Conservation (phyloP, 495 filamentous ascomycete species). For the Aspergillus mulundensis region DNA sequence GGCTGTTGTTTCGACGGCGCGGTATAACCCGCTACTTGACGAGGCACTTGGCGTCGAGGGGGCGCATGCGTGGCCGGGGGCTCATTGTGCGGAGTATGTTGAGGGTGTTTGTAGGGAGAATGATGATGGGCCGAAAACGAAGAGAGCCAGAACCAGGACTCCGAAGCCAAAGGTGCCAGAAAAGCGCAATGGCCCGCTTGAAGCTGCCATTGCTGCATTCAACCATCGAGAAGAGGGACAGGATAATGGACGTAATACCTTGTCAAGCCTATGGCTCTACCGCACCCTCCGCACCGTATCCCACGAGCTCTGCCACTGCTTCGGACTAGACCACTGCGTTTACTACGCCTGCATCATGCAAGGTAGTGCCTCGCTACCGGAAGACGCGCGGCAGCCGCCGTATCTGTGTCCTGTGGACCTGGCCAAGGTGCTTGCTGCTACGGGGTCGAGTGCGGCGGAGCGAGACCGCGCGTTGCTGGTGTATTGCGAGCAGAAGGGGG, state of each 20-base stretch:
- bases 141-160: neutral
- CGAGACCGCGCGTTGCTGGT: conserved; percentile 40
- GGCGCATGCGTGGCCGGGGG: conserved; percentile 59
- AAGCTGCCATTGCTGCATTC: neutral
- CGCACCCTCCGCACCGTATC: conserved; percentile 53
- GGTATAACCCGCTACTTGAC: conserved; percentile 58
- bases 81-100: conserved; percentile 54
- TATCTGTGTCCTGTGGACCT: conserved; percentile 63
- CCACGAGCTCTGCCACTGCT: conserved; percentile 66
- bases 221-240: neutral
- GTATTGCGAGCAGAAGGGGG: conserved; percentile 35
- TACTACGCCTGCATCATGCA: conserved; percentile 73
- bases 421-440: conserved; percentile 49
- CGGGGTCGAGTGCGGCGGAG: conserved; percentile 18
- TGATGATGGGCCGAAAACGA: neutral
- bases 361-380: conserved; percentile 52
- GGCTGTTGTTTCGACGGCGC: conserved; percentile 53
- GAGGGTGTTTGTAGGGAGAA: conserved; percentile 9
- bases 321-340: conserved; percentile 60
- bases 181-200: neutral
- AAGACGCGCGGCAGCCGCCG: conserved; percentile 63
- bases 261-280: conserved; percentile 47
- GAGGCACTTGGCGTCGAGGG: conserved; percentile 37
- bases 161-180: neutral
- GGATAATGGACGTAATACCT: no score